These are phyloP conservation scores for Amphibolis antarctica DNA, from an alignment of 106 monocot species.

Conservation along the genomic window DNA sequence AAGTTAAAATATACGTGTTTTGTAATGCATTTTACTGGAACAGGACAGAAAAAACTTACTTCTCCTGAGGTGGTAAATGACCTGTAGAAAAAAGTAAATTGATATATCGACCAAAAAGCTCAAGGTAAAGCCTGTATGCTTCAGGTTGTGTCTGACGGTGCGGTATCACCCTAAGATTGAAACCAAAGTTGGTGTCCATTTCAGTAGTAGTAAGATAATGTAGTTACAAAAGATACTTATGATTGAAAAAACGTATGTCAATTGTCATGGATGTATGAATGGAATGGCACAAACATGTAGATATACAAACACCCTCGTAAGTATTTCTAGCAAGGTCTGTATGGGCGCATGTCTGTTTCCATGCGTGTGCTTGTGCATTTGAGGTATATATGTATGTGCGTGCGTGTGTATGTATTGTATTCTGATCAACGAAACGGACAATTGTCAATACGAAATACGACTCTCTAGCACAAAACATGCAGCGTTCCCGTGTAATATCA, in stretches of 20 bases:
- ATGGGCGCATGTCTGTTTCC: no score
- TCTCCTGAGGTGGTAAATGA: constrained; percentile 23
- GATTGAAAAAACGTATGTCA: background rate
- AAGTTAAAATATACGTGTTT: background rate
- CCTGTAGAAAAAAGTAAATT: constrained; percentile 16
- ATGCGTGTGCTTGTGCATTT: no score
- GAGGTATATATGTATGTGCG: no score
- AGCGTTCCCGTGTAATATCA: no score
- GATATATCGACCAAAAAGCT: constrained; percentile 34
- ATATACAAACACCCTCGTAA: background rate
- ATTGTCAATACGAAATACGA: no score
- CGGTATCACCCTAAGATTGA: constrained; percentile 36
- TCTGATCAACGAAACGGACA: no score
- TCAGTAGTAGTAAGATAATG: background rate
- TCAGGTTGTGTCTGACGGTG: constrained; percentile 41
- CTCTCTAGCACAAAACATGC: no score
- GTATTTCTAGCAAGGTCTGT: no score
- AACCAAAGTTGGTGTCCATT: background rate
- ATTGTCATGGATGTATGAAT: background rate
- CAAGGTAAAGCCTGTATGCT: constrained; percentile 72
- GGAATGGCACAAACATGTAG: background rate
- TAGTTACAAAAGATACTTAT: background rate
- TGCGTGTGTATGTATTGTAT: no score
- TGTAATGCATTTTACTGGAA: background rate
- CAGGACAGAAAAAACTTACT: constrained; percentile 24